phyloP scores from a whole-genome alignment of 768 basidiomycete species.

The Lactarius evosmus region DNA sequence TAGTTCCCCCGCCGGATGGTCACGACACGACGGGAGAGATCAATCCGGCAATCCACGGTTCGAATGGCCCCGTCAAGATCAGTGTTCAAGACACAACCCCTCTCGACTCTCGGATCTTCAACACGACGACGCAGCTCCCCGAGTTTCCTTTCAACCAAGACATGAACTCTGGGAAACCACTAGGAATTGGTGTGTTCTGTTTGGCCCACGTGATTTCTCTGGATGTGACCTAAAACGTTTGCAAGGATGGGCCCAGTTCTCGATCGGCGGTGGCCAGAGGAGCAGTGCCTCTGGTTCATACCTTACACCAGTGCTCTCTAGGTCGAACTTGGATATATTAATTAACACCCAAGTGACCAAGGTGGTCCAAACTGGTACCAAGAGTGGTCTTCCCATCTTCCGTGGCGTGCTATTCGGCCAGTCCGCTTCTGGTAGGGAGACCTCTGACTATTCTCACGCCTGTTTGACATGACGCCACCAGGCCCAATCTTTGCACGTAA shows the following conservation, averaged over 20 bases:
- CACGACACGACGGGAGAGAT: constrained; percentile 30
- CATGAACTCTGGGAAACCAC: constrained; percentile 29
- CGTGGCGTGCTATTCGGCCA: background rate
- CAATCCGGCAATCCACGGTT: constrained; percentile 30
- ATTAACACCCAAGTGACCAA: constrained; percentile 3
- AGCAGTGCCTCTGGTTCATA: background rate
- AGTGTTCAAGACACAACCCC: constrained; percentile 24
- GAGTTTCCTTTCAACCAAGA: constrained; percentile 33
- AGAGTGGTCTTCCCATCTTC: background rate
- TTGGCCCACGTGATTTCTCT: too few relatives aligned
- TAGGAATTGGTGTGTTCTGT: constrained; percentile 29
- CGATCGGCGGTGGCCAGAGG: background rate
- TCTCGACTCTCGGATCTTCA: constrained; percentile 8
- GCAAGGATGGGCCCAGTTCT: constrained; percentile 1
- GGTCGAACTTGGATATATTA: background rate
- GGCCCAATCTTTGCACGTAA: constrained; percentile 24
- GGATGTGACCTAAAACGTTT: background rate
- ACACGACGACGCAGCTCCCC: constrained; percentile 21
- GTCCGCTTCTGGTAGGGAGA: background rate
- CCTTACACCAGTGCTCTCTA: background rate
- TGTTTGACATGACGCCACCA: background rate
- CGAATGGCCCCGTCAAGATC: constrained; percentile 27
- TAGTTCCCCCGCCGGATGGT: constrained; percentile 10
- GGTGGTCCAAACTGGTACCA: constrained; percentile 5
- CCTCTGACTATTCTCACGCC: background rate